phyloP scores from a whole-genome alignment of 169 alveolate genomes.

The Eimeria praecox region DNA sequence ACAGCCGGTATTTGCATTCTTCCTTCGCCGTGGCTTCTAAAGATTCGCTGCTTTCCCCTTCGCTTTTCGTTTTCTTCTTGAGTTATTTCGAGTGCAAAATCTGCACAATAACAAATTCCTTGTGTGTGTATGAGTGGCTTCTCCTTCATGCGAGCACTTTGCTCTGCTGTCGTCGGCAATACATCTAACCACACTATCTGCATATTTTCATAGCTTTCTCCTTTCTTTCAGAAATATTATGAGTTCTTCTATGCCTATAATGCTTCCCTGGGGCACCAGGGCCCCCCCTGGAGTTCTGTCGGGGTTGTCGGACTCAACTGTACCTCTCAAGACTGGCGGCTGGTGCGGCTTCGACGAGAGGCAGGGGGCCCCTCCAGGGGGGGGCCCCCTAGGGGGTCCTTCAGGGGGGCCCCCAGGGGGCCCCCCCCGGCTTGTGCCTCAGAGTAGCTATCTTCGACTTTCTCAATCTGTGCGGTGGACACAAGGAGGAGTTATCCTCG shows the following conservation, averaged over 20 bases:
- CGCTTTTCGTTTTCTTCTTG: no score
- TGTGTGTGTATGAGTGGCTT: no score
- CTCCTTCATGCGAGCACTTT: no score
- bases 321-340: background rate
- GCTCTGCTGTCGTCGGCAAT: no score
- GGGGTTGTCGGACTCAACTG: background rate
- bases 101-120: no score
- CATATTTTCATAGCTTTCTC: no score
- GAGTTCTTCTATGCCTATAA: background rate
- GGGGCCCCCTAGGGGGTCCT: background rate
- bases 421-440: background rate
- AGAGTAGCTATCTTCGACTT: constrained; percentile 1
- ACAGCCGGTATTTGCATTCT: no score
- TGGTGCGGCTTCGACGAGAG: background rate
- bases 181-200: no score
- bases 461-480: constrained; percentile 31
- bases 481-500: constrained; percentile 7
- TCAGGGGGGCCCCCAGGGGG: background rate
- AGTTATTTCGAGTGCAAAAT: no score
- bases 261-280: constrained; percentile 4
- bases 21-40: no score
- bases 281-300: background rate
- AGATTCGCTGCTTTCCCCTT: no score
- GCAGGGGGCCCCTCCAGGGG: background rate
- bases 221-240: background rate